phyloP scores from a whole-genome alignment of 1,139 yeast species.

The Pichia sp. region DNA sequence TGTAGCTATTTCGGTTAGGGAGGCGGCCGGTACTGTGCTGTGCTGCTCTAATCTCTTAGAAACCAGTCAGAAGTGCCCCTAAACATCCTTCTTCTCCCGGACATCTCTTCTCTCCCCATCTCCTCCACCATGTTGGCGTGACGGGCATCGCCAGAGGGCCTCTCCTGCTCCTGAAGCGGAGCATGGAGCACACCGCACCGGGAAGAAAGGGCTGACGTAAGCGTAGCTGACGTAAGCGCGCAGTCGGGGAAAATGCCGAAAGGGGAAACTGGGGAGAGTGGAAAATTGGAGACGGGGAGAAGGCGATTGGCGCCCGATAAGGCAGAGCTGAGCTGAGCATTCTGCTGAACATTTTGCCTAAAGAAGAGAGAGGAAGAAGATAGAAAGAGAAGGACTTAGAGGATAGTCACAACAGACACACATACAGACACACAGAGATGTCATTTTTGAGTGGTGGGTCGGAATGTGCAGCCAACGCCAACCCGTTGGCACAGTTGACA shows the following conservation, averaged over 20 bases:
- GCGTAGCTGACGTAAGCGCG: too few relatives aligned
- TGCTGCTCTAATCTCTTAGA: background rate
- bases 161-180: background rate
- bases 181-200: background rate
- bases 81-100: background rate
- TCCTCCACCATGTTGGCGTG: background rate
- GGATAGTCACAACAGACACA: background rate
- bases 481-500: conserved; percentile 79
- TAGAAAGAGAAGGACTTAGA: too few relatives aligned
- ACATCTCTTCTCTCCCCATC: background rate
- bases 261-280: too few relatives aligned
- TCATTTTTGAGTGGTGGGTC: conserved; percentile 68
- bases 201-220: too few relatives aligned
- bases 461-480: conserved; percentile 77
- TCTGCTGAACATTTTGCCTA: background rate
- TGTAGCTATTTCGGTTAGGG: background rate
- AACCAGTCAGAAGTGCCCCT: background rate
- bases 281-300: background rate
- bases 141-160: background rate
- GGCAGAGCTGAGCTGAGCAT: background rate
- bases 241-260: too few relatives aligned
- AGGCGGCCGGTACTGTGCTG: too few relatives aligned
- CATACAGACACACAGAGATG: conserved; percentile 37
- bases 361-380: background rate
- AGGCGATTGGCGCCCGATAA: background rate